Percentiles rank a stretch among this genome's conserved stretches.
phyloP scores from a whole-genome alignment of 2,329 filamentous ascomycete species.

The Diaporthe sp. region DNA sequence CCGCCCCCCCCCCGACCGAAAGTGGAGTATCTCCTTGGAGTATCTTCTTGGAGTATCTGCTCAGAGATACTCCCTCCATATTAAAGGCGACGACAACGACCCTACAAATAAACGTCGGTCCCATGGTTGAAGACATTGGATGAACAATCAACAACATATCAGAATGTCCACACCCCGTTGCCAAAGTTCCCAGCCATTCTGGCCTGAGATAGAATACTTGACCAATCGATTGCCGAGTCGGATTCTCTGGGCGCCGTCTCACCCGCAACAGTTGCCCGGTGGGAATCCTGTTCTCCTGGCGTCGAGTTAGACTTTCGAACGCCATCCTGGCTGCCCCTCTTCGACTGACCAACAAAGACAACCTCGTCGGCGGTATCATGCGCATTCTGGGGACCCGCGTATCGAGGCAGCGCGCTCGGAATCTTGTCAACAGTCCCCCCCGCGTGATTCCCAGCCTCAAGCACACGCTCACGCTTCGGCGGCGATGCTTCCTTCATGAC shows the following conservation, averaged over 20 bases:
- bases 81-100: background rate
- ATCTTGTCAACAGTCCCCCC: background rate
- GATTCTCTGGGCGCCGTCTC: background rate
- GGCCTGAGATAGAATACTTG: background rate
- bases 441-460: too few species aligned
- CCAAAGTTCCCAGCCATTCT: background rate
- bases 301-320: background rate
- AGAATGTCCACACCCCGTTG: background rate
- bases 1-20: background rate
- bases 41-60: background rate
- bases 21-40: background rate
- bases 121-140: background rate
- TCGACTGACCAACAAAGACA: background rate
- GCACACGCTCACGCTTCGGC: constrained; percentile 12
- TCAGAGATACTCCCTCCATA: background rate
- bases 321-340: background rate
- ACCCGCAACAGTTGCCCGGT: too few species aligned
- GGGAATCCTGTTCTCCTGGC: background rate
- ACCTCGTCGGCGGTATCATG: background rate
- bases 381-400: background rate
- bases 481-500: constrained; percentile 1
- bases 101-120: background rate
- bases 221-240: too few species aligned
- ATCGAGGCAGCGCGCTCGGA: background rate
- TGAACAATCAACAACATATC: background rate